Evolutionary conservation across 108 stramenopile species (phyloP).

Genomic region (Nannochloropsis gaditana): DNA sequence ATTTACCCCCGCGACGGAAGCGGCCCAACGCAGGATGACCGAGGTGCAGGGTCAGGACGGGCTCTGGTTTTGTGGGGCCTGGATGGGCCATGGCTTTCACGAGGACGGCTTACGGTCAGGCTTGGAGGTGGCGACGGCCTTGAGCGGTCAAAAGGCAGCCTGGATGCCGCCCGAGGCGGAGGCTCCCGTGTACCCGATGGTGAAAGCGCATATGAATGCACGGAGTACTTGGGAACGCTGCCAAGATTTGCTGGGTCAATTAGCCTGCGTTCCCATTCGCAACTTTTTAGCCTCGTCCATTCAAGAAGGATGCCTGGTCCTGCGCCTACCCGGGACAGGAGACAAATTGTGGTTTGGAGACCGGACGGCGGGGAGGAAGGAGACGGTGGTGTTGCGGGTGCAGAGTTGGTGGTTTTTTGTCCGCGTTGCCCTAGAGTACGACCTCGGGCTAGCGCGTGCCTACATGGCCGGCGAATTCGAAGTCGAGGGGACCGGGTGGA

Average conservation of each 20-base stretch:
- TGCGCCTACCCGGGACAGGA: slow-evolving; percentile 32
- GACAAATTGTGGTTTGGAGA: slow-evolving; percentile 22
- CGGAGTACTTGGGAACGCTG: slow-evolving; percentile 9
- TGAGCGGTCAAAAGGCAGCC: slow-evolving; percentile 34
- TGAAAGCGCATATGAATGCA: not conserved
- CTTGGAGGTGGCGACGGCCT: slow-evolving; percentile 36
- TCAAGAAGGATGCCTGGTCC: slow-evolving; percentile 23
- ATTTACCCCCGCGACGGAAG: slow-evolving; percentile 65
- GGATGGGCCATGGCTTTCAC: slow-evolving; percentile 92
- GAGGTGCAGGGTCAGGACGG: slow-evolving; percentile 69
- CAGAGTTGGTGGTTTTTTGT: slow-evolving; percentile 89
- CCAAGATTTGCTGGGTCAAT: not conserved
- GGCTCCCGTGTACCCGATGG: not conserved
- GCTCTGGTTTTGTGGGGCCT: slow-evolving; percentile 87
- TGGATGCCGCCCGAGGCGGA: slow-evolving; percentile 25
- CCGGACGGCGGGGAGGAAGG: not conserved
- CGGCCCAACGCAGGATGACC: slow-evolving; percentile 60
- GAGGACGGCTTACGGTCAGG: slow-evolving; percentile 73
- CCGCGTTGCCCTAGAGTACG: slow-evolving; percentile 75
- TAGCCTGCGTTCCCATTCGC: not conserved
- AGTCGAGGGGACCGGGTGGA: slow-evolving; percentile 59
- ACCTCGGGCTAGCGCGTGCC: slow-evolving; percentile 78
- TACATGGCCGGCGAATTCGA: slow-evolving; percentile 84
- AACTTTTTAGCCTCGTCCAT: slow-evolving; percentile 11
- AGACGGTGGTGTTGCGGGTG: slow-evolving; percentile 49